Percentiles rank a stretch among this genome's conserved stretches.
phyloP scores from a whole-genome alignment of 2,329 filamentous ascomycete genomes.

The Fusarium humuli region DNA sequence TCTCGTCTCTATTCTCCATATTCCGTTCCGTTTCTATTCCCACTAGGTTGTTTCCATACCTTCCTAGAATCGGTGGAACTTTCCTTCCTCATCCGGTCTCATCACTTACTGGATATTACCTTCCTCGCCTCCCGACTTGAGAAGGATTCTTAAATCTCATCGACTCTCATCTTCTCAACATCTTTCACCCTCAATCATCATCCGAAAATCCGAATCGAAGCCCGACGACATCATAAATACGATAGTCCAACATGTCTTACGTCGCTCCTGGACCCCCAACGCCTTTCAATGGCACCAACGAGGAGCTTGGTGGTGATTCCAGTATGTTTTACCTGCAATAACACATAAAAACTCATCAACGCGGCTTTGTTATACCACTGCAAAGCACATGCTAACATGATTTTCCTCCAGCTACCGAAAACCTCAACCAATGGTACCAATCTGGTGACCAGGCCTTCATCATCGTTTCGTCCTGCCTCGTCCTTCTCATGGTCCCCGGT shows the following conservation, averaged over 20 bases:
- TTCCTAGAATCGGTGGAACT: conserved; percentile 22
- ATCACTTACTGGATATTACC: conserved; percentile 10
- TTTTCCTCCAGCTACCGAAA: conserved; percentile 72
- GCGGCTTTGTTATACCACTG: background rate
- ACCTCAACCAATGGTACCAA: conserved; percentile 96
- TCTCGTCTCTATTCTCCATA: conserved; percentile 13
- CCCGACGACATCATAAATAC: conserved; percentile 4
- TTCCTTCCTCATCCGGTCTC: conserved; percentile 21
- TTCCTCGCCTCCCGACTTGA: conserved; percentile 11
- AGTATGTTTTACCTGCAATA: conserved; percentile 63
- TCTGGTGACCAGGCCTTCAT: conserved; percentile 95
- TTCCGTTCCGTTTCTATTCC: conserved; percentile 16
- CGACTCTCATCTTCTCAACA: background rate
- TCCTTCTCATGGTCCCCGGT: conserved; percentile 95
- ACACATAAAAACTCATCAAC: background rate
- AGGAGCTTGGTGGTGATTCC: conserved; percentile 78
- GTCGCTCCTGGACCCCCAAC: conserved; percentile 68
- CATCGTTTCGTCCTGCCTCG: conserved; percentile 89
- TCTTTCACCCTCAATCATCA: conserved; percentile 3
- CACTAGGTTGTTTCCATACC: conserved; percentile 27
- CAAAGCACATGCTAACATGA: conserved; percentile 8
- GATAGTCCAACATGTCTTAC: conserved; percentile 65
- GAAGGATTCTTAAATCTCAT: conserved; percentile 9
- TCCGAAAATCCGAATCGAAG: conserved; percentile 23
- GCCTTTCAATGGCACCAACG: conserved; percentile 72